Evolutionary conservation across 2,329 filamentous ascomycete genomes (phyloP), one percentile per base, ranked within the genome.

Genomic region (Claviceps spartinae): DNA sequence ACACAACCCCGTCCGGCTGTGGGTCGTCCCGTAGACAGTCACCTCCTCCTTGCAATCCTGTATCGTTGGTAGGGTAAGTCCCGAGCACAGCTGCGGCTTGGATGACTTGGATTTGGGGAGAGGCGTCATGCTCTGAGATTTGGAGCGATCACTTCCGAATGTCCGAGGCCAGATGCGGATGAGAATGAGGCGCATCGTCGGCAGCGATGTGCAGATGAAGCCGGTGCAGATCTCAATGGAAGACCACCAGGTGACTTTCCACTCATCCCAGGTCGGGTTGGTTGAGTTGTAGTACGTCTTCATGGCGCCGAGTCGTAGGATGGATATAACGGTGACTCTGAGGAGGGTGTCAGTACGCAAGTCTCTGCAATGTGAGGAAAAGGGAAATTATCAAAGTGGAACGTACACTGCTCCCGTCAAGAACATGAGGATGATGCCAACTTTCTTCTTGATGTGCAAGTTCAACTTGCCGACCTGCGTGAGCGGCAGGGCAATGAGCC

Each of bases 221-320:
- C 50, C 50, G 6, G 44, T 38, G 9, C 22, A 40, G 13, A 53
- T 43, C n/a, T 53, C 52, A 14, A 50, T n/a, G 11, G 44, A 26
- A 9, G 52, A 53, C 52, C 52, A 53, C 38, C 34, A 53, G 14
- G 43, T n/a, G 7, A 47, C 7, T 8, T 8, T 38, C 42, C 43
- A 54, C 13, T 54, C 45, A 22, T 54, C 34, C 44, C 14, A 47
- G 18, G 55, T 43, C 30, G 49, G 47, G 41, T 54, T 54, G n/a
- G 26, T 49, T 14, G 37, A 41, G 7, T 50, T 42, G 2, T 40
- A 16, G 40, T 44, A 52, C 16, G 40, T 45, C 2, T 49, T 38
- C 37, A 50, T 43, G 4, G 48, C 38, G 34, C 43, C 37, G 37
- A 53, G 36, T 18, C 52, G 52, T 9, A 53, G 18, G 18, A 53